Conservation (phyloP, 345 rosid genomes). For the Murraya koenigii region DNA sequence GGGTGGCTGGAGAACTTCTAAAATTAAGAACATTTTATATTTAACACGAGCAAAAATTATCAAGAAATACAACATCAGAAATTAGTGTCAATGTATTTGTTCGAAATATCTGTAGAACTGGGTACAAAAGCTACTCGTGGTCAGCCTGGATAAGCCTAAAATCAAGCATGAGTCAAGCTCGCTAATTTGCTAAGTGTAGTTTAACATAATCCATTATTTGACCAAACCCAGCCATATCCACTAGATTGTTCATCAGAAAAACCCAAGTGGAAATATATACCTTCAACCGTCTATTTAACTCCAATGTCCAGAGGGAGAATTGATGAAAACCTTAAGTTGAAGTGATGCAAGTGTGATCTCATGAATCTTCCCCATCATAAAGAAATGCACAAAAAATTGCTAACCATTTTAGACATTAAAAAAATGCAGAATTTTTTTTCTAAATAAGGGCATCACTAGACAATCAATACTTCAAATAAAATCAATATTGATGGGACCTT, state of each 20-base stretch:
- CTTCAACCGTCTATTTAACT: neutral
- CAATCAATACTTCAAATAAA: neutral
- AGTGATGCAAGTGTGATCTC: neutral
- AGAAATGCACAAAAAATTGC: too few relatives aligned
- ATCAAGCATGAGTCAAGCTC: neutral
- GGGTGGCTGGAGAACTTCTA: neutral
- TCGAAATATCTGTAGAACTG: neutral
- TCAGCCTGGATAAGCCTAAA: neutral
- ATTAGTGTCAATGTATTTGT: neutral
- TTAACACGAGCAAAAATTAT: slow-evolving; percentile 1
- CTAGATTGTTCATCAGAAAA: neutral
- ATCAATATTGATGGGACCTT: slow-evolving; percentile 10
- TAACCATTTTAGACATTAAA: neutral
- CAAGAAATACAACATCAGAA: slow-evolving; percentile 2
- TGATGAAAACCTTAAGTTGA: neutral
- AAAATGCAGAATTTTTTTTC: neutral
- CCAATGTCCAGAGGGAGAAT: neutral
- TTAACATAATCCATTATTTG: neutral
- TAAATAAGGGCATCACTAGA: neutral
- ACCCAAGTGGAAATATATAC: neutral
- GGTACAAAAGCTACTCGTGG: neutral
- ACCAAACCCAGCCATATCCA: neutral
- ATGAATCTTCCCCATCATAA: neutral
- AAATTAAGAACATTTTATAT: neutral
- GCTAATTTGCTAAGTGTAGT: neutral